These are phyloP conservation scores for Rugosomyces carneus DNA, from an alignment of 1,284 basidiomycete species.

Conservation along the genomic window DNA sequence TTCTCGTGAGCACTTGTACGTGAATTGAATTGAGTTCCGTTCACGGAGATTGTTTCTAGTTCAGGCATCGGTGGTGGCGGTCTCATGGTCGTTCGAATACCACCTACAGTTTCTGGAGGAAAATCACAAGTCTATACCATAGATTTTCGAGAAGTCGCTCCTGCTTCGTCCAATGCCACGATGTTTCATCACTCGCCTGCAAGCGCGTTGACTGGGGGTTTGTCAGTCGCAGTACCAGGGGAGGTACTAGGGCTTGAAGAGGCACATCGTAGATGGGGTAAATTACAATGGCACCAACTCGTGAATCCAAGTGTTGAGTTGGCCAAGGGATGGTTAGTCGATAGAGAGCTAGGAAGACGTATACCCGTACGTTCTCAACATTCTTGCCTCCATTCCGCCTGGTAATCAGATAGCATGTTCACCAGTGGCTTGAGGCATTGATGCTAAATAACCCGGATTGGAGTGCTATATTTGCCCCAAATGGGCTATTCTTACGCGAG, in stretches of 20 bases:
- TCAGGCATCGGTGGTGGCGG: constrained; percentile 90
- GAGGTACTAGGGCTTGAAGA: constrained; percentile 81
- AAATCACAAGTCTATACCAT: constrained; percentile 66
- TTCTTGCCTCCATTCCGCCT: background rate
- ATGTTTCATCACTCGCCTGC: constrained; percentile 64
- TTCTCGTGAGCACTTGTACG: constrained; percentile 58
- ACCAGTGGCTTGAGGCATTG: constrained; percentile 49
- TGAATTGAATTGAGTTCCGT: background rate
- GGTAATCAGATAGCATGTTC: background rate
- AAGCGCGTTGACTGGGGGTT: constrained; percentile 65
- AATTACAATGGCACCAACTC: constrained; percentile 69
- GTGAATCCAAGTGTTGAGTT: constrained; percentile 72
- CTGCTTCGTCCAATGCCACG: constrained; percentile 59
- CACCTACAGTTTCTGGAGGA: constrained; percentile 37
- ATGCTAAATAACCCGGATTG: constrained; percentile 79
- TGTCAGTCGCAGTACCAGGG: constrained; percentile 81
- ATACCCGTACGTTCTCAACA: constrained; percentile 48
- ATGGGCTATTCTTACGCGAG: constrained; percentile 63
- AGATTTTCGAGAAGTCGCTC: constrained; percentile 88
- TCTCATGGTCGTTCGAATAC: constrained; percentile 84
- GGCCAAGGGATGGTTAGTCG: constrained; percentile 75
- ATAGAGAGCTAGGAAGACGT: constrained; percentile 65
- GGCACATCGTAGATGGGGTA: constrained; percentile 77
- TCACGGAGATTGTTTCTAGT: constrained; percentile 28
- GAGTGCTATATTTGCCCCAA: constrained; percentile 74